These are phyloP conservation scores for Coemansia sp. DNA, from an alignment of 192 early-diverging fungal genomes.

Conservation along the genomic window DNA sequence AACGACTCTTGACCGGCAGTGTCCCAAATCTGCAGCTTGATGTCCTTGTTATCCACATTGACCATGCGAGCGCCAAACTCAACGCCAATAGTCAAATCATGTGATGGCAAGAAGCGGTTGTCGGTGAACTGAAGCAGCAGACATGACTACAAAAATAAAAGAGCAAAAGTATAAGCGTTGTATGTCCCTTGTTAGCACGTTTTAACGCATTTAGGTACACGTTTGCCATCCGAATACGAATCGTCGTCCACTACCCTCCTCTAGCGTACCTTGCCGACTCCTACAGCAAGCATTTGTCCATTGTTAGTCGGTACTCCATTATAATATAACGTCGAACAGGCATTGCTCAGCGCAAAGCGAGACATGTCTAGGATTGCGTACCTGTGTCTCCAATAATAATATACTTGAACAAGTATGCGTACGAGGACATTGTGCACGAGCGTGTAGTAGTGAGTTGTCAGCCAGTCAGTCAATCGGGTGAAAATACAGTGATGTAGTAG, in stretches of 20 bases:
- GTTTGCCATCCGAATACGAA: background rate
- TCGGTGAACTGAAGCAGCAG: constrained; percentile 83
- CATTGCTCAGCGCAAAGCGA: background rate
- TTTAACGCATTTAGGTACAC: background rate
- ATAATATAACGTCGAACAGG: background rate
- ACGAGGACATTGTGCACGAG: constrained; percentile 39
- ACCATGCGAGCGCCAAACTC: constrained; percentile 84
- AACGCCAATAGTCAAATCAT: constrained; percentile 84
- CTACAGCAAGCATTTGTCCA: constrained; percentile 35
- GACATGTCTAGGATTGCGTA: constrained; percentile 13
- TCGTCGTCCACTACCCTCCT: background rate
- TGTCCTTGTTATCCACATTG: constrained; percentile 72
- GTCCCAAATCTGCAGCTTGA: constrained; percentile 96
- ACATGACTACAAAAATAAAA: constrained; percentile 58
- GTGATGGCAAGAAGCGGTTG: constrained; percentile 76
- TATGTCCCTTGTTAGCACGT: background rate
- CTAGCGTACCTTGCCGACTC: constrained; percentile 67
- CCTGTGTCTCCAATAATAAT: constrained; percentile 83
- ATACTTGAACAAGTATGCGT: constrained; percentile 66
- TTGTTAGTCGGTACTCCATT: background rate
- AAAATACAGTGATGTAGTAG: constrained; percentile 14
- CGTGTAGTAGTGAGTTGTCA: background rate
- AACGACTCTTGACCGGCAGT: constrained; percentile 89
- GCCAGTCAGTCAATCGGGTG: background rate
- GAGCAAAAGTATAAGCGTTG: background rate